These are phyloP conservation scores for Neoascochyta sp. DNA, from an alignment of 2,329 filamentous ascomycete genomes.

Conservation along the genomic window DNA sequence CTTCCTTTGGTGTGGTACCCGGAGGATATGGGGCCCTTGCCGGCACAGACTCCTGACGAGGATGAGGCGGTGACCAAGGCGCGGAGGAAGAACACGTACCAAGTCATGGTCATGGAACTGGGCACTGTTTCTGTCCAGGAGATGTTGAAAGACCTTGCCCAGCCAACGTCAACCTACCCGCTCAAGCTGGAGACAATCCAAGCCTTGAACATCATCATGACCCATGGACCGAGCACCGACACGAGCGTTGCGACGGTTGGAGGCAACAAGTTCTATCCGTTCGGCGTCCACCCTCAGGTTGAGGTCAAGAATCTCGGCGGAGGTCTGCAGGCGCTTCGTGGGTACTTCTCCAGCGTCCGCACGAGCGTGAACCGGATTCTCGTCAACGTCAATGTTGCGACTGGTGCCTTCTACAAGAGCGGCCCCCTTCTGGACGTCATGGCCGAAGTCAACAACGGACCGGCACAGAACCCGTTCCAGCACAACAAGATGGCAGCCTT, in stretches of 20 bases:
- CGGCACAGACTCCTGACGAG: conserved; percentile 13
- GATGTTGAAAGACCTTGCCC: conserved; percentile 45
- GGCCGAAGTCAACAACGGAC: conserved; percentile 16
- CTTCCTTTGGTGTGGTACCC: conserved; percentile 28
- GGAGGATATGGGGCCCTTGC: conserved; percentile 21
- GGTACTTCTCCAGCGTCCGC: conserved; percentile 61
- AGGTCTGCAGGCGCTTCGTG: conserved; percentile 56
- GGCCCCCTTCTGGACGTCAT: conserved; percentile 39
- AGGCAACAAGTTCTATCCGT: conserved; percentile 46
- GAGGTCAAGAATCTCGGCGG: conserved; percentile 44
- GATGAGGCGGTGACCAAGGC: conserved; percentile 10
- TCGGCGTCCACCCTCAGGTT: conserved; percentile 45
- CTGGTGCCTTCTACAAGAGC: conserved; percentile 55
- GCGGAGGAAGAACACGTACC: conserved; percentile 18
- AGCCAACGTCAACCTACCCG: conserved; percentile 40
- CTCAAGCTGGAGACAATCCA: conserved; percentile 53
- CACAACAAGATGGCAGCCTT: conserved; percentile 26
- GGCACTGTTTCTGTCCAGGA: conserved; percentile 32
- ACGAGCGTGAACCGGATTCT: conserved; percentile 56
- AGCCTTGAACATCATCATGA: conserved; percentile 57
- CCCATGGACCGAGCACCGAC: conserved; percentile 45
- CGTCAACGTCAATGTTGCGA: conserved; percentile 61
- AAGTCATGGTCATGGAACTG: conserved; percentile 17
- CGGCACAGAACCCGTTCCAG: conserved; percentile 4
- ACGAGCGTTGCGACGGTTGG: conserved; percentile 46